Conservation (phyloP, 805 yeast species). For the Monosporozyma solicola region DNA sequence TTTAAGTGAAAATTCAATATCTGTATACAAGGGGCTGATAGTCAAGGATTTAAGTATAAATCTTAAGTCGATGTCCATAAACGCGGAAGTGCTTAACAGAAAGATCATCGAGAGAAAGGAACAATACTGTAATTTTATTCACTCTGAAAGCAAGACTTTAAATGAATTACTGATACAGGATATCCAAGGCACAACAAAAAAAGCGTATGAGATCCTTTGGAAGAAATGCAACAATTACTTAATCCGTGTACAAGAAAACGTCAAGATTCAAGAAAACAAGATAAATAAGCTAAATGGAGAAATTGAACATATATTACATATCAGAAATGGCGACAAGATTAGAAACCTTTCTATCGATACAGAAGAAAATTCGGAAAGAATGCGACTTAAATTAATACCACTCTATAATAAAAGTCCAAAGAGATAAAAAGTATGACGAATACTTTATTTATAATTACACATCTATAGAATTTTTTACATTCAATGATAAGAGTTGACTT, state of each 20-base stretch:
- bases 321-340: not conserved
- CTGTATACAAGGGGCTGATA: not conserved
- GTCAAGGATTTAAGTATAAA: not conserved
- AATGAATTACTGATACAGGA: not conserved
- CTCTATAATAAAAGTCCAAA: conserved; percentile 12
- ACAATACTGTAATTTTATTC: not conserved
- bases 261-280: not conserved
- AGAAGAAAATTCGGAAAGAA: conserved; percentile 62
- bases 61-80: not conserved
- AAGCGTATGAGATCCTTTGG: not conserved
- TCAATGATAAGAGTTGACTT: too few relatives aligned
- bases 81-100: not conserved
- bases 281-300: not conserved
- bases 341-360: conserved; percentile 40
- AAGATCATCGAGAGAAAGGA: not conserved
- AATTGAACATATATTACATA: not conserved
- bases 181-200: not conserved
- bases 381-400: conserved; percentile 51
- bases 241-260: not conserved
- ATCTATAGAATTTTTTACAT: not conserved
- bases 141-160: not conserved
- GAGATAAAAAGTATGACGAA: not conserved
- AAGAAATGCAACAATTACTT: conserved; percentile 1
- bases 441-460: not conserved
- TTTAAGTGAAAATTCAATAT: not conserved